Evolutionary conservation across 2,329 filamentous ascomycete genomes (phyloP), one percentile per base, ranked within the genome.

Genomic region (Fusarium sp.): DNA sequence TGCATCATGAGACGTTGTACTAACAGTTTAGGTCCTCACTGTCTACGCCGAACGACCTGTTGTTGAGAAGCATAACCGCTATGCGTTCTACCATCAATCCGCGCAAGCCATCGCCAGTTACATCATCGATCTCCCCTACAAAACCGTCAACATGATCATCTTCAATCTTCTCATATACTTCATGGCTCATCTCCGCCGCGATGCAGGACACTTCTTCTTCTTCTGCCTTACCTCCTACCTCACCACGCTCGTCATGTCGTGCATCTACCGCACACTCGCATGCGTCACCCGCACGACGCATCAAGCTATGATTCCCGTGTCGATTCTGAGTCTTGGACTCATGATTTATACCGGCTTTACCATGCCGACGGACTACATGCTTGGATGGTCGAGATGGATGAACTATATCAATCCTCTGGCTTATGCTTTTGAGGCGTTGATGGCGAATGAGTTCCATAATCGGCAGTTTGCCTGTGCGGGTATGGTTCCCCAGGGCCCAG

Each of bases 381-480:
- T 71, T 6, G 77, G 77, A 0, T 79, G 77, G 77, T 76, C 74
- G 0, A 83, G 88, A 35, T 93, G 91, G 91, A 90, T 93, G 73
- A 89, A 88, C 66, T 91, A 90, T 72, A 83, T 92, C 52, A 88
- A 92, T 61, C 89, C 90, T 8, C 84, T 92, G 15, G 87, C 86
- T 3, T 92, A 92, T 71, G 89, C 76, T 0, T 78, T 79, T 19
- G 78, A 79, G 47, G 72, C 73, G 0, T 43, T 79, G 11, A 78
- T 79, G 73, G 74, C 75, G 0, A 79, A 73, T 18, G 78, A 79
- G 19, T 79, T 79, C 72, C 87, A 89, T 66, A 85, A 86, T 9
- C 85, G 85, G 3, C 75, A 85, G 3, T 92, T 90, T 56, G 80
- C 82, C 1, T 94, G 93, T 71, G 85, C 87, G 2, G 72, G 59